Evolutionary conservation across 768 basidiomycete genomes (phyloP), one percentile per base, ranked within the genome.

Genomic region (Suillus variegatus): DNA sequence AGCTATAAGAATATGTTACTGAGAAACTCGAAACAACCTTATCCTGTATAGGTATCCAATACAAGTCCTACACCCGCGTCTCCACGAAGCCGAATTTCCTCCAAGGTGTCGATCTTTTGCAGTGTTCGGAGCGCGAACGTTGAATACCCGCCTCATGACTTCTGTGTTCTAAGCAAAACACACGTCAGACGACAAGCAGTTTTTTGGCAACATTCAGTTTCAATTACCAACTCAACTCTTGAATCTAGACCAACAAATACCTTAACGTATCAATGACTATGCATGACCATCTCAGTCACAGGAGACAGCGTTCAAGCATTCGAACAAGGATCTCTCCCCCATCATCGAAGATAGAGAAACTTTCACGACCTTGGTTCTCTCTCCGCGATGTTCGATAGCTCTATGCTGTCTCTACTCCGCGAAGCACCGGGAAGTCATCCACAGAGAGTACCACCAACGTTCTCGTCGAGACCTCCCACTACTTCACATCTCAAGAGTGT

Each of bases 371-470:
- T 66, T 4, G 22, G 14, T 32, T 74, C 74, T 1, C 58, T 64
- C 16, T 61, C 49, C 28, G 73, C 71, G 1, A 40, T 73, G n/a
- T 73, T 75, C 63, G 75, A 72, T 63, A 68, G 71, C 32, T 67
- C 73, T 28, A 7, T 12, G 64, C 64, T 57, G 14, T n/a, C 10
- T 66, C 66, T 9, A 58, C 35, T 51, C 64, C 62, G 36, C 38
- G 63, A 35, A 57, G 60, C 32, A 66, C 61, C 44, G 49, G 58
- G n/a, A 63, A 68, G 49, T 28, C 47, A 47, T 58, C 38, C n/a
- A 64, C 66, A 67, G 71, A 66, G 66, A 69, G 57, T 28, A 22
- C 13, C 28, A 18, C 44, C 44, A 41, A 46, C 32, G 44, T 62
- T 65, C 60, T 52, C 18, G 55, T 41, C 51, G 20, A 43, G 57